Conservation (phyloP, 768 basidiomycete species). For the Lactarius indigo region DNA sequence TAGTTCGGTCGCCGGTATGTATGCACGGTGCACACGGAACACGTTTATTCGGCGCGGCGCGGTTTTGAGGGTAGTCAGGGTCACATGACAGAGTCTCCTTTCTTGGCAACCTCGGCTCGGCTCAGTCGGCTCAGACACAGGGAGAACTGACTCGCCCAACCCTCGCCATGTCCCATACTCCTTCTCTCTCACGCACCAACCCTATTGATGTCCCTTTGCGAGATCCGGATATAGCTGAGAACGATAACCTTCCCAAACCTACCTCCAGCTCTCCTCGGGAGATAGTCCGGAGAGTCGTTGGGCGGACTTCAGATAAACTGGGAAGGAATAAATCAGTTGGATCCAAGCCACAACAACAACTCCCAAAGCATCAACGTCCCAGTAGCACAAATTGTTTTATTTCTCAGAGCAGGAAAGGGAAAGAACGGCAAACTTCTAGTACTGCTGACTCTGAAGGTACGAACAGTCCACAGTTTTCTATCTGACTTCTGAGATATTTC, state of each 20-base stretch:
- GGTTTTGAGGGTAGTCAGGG: not conserved
- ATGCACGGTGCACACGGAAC: slow-evolving; percentile 38
- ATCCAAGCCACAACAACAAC: slow-evolving; percentile 17
- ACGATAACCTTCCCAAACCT: slow-evolving; percentile 5
- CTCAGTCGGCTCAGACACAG: not conserved
- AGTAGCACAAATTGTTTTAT: slow-evolving; percentile 49
- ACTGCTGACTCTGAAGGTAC: slow-evolving; percentile 30
- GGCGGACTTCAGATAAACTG: slow-evolving; percentile 61
- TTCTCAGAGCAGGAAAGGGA: slow-evolving; percentile 52
- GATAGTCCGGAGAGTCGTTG: slow-evolving; percentile 35
- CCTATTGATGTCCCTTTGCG: slow-evolving; percentile 1
- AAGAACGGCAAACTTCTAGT: slow-evolving; percentile 41
- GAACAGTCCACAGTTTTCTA: not conserved
- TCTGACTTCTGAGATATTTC: slow-evolving; percentile 2
- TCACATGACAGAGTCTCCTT: slow-evolving; percentile 9
- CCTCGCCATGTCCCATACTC: slow-evolving; percentile 10
- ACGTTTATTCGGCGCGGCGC: slow-evolving; percentile 34
- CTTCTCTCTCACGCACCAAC: not conserved
- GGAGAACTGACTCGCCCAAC: not conserved
- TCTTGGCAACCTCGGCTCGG: not conserved
- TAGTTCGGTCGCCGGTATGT: slow-evolving; percentile 4
- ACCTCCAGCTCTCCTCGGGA: slow-evolving; percentile 22
- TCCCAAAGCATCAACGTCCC: slow-evolving; percentile 29
- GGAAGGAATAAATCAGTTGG: slow-evolving; percentile 45
- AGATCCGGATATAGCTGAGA: slow-evolving; percentile 8